These are phyloP conservation scores for Cylindricascospora bacillispora DNA, from an alignment of 1,139 yeast species.

Conservation along the genomic window DNA sequence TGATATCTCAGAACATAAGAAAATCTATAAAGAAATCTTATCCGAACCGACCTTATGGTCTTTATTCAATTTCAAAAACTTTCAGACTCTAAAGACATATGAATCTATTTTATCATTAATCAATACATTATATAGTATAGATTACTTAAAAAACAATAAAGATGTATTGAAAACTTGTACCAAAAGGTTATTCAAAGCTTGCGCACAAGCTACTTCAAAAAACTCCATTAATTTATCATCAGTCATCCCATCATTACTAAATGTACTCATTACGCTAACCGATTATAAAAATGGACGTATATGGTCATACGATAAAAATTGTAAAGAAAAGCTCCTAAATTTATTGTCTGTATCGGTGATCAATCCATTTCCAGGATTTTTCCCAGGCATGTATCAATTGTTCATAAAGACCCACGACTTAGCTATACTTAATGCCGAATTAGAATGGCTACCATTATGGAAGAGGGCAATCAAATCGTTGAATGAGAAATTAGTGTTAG, in stretches of 20 bases:
- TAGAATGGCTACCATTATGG: constrained; percentile 21
- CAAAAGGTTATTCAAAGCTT: constrained; percentile 39
- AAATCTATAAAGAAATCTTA: constrained; percentile 10
- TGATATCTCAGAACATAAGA: constrained; percentile 7
- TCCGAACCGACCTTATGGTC: constrained; percentile 20
- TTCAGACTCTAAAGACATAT: constrained; percentile 35
- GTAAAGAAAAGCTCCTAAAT: constrained; percentile 32
- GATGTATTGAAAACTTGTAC: constrained; percentile 34
- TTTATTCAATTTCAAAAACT: constrained; percentile 29
- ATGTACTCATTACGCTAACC: constrained; percentile 34
- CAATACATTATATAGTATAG: constrained; percentile 15
- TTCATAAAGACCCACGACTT: constrained; percentile 6
- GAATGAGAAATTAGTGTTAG: constrained; percentile 14
- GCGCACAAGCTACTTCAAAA: constrained; percentile 32
- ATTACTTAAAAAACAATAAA: constrained; percentile 18
- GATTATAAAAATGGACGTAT: constrained; percentile 30
- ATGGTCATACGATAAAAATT: constrained; percentile 40
- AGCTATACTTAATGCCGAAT: constrained; percentile 8
- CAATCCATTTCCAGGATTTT: constrained; percentile 40
- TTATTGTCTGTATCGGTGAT: constrained; percentile 42
- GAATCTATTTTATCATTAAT: constrained; percentile 33
- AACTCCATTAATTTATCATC: constrained; percentile 33
- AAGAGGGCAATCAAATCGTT: constrained; percentile 10
- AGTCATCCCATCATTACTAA: constrained; percentile 37
- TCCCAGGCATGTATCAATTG: constrained; percentile 21